Conservation (phyloP, 176 grass and related monocot species). For the Urochloa ruziziensis region DNA sequence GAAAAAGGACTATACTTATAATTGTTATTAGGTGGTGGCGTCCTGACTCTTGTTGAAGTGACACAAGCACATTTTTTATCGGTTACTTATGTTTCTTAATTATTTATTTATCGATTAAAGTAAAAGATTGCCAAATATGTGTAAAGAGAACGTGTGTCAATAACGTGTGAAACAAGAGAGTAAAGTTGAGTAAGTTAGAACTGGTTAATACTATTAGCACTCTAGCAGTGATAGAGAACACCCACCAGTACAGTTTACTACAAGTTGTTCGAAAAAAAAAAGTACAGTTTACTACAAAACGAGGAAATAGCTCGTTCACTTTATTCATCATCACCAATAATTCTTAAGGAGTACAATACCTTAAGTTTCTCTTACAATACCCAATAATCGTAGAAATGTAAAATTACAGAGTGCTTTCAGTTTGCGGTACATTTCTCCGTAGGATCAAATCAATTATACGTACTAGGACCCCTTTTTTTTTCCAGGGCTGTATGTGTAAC, state of each 20-base stretch:
- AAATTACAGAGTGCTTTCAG: neutral
- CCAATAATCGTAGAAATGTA: neutral
- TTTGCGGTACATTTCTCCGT: neutral
- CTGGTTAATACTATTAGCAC: neutral
- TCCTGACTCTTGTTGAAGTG: no score
- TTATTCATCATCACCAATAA: conserved; percentile 33
- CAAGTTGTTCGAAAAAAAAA: no score
- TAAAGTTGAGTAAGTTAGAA: no score
- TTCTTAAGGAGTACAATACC: conserved; percentile 45
- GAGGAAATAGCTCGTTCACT: conserved; percentile 37
- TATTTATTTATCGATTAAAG: no score
- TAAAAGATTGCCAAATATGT: no score
- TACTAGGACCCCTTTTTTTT: no score
- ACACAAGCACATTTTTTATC: no score
- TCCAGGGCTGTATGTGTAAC: neutral
- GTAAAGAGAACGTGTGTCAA: neutral
- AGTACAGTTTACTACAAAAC: conserved; percentile 12
- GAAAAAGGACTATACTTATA: no score
- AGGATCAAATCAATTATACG: neutral
- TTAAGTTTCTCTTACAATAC: conserved; percentile 35
- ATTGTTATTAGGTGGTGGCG: no score
- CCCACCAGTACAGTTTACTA: neutral
- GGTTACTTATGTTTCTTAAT: no score
- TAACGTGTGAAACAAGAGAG: neutral
- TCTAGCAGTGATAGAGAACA: neutral